Base-by-base conservation (phyloP, 441 rosid genomes). In the Populus hybrid region DNA sequence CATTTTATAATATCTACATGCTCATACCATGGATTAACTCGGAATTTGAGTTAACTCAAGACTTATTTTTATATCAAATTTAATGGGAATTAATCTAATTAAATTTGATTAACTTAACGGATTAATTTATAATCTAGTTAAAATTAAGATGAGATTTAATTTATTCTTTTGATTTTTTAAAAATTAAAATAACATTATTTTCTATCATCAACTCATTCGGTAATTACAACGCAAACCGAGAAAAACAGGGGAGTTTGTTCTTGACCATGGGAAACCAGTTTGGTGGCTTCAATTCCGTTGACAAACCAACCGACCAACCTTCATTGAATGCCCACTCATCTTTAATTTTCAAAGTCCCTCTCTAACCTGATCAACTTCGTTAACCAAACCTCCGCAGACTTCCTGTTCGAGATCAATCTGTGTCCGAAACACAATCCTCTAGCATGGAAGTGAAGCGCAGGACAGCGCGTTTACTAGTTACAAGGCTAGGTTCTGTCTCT, bases 401-500 rank as follows among this genome's bases (percentile, higher is more conserved):
- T 67, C 28, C 26, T 21, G 66, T 63, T 24, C 63, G 0, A 32
- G 11, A 67, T 26, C 34, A 24, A 11, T 3, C 70, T 0, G 36
- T 32, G 70, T 18, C 38, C 20, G 36, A 14, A 32, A 28, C 70
- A 30, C 67, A 8, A 24, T 11, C 67, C 11, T 24, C 67, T 1
- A n/a, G 8, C 7, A 89, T 91, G 99, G 99, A 91, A 70, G 91
- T 90, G 57, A 92, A 88, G 70, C 91, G 89, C 35, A 88, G 95
- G 53, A 85, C 96, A 8, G 91, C 88, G 2, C 83, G 83, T 32
- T 71, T 91, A 3, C 84, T 93, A 57, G 98, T 92, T 7, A 40
- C 89, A 5, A 93, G 86, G 78, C 96, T 95, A 4, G 79, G 96
- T 75, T 93, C 96, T 18, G 99, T 93, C 68, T 92, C 98, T 24